phyloP scores from a whole-genome alignment of 176 grass and related monocot species.

The Chloris gayana region DNA sequence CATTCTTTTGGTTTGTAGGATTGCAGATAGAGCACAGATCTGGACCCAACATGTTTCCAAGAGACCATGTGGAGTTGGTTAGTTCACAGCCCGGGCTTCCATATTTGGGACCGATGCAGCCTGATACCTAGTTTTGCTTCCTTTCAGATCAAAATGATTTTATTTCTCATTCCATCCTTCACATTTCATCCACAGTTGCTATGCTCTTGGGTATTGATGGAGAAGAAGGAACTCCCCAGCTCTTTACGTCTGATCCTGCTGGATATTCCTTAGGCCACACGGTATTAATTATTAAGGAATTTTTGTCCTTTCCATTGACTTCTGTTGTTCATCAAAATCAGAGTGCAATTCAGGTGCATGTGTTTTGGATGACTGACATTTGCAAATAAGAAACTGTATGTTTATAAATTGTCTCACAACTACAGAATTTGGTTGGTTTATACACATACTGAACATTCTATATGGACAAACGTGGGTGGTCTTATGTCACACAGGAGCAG shows the following conservation, averaged over 20 bases:
- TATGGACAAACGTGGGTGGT: background rate
- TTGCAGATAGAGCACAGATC: slow-evolving; percentile 61
- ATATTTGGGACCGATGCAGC: slow-evolving; percentile 9
- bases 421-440: background rate
- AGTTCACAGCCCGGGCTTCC: slow-evolving; percentile 12
- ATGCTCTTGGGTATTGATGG: slow-evolving; percentile 72
- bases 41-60: slow-evolving; percentile 54
- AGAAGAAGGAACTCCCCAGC: slow-evolving; percentile 58
- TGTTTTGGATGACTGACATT: slow-evolving; percentile 3
- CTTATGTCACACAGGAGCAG: background rate
- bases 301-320: background rate
- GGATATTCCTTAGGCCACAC: slow-evolving; percentile 61
- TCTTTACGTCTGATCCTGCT: slow-evolving; percentile 67
- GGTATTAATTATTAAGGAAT: slow-evolving; percentile 45
- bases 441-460: background rate
- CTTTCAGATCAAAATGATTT: background rate
- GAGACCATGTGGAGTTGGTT: slow-evolving; percentile 70
- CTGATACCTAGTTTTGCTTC: background rate
- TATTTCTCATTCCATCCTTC: background rate
- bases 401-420: background rate
- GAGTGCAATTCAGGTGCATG: background rate
- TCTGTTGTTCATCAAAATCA: background rate
- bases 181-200: slow-evolving; percentile 39
- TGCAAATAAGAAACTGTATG: background rate
- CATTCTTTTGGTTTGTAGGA: slow-evolving; percentile 33